Base-by-base conservation (phyloP, 2,329 filamentous ascomycete genomes). In the Fusarium nygamai region DNA sequence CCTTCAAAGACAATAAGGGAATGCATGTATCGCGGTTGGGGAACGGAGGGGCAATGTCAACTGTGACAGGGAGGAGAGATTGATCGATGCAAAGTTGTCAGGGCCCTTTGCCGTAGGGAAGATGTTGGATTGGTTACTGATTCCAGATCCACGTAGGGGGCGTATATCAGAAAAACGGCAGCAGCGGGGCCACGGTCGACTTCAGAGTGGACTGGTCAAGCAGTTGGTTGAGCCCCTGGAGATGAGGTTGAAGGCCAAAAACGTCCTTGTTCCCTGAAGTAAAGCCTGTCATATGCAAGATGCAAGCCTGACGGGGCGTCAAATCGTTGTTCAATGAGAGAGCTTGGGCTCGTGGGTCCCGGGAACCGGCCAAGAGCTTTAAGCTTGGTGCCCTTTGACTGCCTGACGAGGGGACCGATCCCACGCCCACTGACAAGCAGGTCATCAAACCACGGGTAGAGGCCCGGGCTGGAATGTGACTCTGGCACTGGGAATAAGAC, bases 251-350 rank as follows among this genome's bases (percentile, higher is more conserved):
- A 51, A 71, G 70, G 67, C 70, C 65, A 64, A 70, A 68, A 68
- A 68, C 29, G 73, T 70, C 66, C 76, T 71, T 69, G 71, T 66
- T 67, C 76, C 65, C 64, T 78, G 69, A 74, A 66, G 64, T 71
- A 68, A 67, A 66, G 60, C 61, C 66, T 78, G 73, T 76, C 64
- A 66, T 69, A 74, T 76, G 66, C 72, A 78, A 71, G 61, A 76
- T 76, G 64, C 73, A 78, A 69, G 61, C 64, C 67, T 73, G 68
- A 75, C 67, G 69, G 75, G 74, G 76, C 64, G 74, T 78, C 64
- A 74, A 76, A 71, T 72, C 58, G 67, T 69, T 76, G 77, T 79
- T 79, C 74, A 76, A 76, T 69, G 57, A 62, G 67, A 65, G 71
- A 68, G 72, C 46, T 64, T 62, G 64, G 71, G 39, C 53, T 76